Evolutionary conservation across 2,329 filamentous ascomycete genomes (phyloP).

Genomic region (Biscogniauxia marginata): DNA sequence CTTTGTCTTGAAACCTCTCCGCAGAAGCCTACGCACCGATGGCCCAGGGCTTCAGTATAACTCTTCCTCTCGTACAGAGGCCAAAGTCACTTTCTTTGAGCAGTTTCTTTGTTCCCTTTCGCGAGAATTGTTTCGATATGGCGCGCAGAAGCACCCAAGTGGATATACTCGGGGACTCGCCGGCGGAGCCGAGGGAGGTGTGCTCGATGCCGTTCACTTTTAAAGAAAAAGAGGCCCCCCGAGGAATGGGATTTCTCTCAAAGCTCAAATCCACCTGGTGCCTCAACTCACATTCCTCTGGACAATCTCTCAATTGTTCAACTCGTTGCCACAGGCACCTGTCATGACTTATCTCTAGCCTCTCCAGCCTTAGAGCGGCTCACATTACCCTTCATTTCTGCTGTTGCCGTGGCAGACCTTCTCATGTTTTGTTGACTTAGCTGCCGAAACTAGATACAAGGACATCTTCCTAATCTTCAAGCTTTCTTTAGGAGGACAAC

Average conservation of each 20-base stretch:
- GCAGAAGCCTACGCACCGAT: conserved; percentile 11
- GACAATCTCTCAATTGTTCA: conserved; percentile 19
- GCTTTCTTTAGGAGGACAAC: conserved; percentile 14
- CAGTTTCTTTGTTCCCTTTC: conserved; percentile 21
- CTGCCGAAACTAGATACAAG: conserved; percentile 26
- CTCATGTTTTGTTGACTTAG: conserved; percentile 33
- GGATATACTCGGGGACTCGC: conserved; percentile 13
- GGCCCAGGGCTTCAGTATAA: conserved; percentile 19
- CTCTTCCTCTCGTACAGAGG: conserved; percentile 24
- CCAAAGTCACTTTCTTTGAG: conserved; percentile 27
- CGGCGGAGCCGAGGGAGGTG: conserved; percentile 13
- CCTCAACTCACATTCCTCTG: conserved; percentile 31
- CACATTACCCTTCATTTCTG: conserved; percentile 25
- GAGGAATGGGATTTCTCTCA: conserved; percentile 27
- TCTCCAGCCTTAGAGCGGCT: conserved; percentile 29
- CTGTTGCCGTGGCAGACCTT: conserved; percentile 32
- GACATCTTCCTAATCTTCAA: conserved; percentile 13
- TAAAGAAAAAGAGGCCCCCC: conserved; percentile 24
- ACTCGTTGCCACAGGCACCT: conserved; percentile 25
- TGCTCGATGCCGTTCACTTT: conserved; percentile 19
- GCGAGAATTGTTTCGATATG: conserved; percentile 19
- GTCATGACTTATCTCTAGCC: conserved; percentile 26
- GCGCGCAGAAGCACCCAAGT: conserved; percentile 10
- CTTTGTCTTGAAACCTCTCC: conserved; percentile 22
- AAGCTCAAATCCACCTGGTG: conserved; percentile 22